Conservation (phyloP, 129 eudicot species). For the Lactuca saligna region DNA sequence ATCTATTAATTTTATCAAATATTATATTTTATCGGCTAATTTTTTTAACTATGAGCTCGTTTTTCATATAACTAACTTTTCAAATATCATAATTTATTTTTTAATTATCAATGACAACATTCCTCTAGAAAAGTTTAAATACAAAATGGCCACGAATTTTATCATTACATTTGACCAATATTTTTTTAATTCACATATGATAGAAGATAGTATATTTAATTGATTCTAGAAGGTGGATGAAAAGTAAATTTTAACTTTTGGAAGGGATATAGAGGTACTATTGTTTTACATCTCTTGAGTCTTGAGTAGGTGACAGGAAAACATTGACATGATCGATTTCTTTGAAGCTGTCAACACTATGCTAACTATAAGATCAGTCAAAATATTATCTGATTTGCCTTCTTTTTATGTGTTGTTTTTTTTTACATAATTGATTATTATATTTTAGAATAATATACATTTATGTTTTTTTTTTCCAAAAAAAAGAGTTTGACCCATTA, state of each 20-base stretch:
- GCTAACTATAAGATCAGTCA: constrained; percentile 23
- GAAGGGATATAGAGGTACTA: neutral
- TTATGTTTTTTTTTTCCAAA: no score
- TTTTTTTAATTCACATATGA: neutral
- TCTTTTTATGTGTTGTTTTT: neutral
- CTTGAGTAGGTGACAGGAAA: constrained; percentile 11
- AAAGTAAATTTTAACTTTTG: neutral
- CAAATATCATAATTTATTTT: no score
- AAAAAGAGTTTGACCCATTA: no score
- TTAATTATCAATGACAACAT: no score
- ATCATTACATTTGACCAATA: neutral
- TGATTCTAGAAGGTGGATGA: neutral
- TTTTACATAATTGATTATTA: no score
- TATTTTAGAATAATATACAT: no score
- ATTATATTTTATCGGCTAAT: no score
- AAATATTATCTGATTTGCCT: neutral
- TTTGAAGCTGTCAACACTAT: constrained; percentile 15
- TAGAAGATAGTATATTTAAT: neutral
- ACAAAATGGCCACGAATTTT: neutral
- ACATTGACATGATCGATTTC: constrained; percentile 16
- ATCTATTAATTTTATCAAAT: no score
- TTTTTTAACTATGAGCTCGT: no score
- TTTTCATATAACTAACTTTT: no score
- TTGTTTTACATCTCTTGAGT: neutral
- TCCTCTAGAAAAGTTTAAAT: neutral